These are phyloP conservation scores for Amanita polypyramis DNA, from an alignment of 768 basidiomycete species.

Conservation along the genomic window DNA sequence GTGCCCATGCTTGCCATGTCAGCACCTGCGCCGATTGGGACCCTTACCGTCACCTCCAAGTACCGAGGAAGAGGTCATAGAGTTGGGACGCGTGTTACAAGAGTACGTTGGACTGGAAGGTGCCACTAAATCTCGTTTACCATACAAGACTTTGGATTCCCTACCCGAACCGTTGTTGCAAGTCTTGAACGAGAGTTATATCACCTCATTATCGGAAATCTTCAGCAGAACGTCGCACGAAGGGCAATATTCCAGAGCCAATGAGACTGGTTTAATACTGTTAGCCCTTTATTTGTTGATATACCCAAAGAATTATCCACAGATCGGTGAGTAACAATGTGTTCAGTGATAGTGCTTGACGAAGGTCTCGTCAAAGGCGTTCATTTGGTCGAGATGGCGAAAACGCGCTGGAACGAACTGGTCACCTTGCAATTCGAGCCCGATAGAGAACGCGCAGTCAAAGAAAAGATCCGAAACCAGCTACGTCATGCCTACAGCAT, in stretches of 20 bases:
- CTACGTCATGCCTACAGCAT: constrained; percentile 31
- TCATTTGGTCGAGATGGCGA: constrained; percentile 67
- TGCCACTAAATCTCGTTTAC: constrained; percentile 17
- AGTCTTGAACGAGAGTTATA: constrained; percentile 47
- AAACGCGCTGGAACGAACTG: constrained; percentile 65
- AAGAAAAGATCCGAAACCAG: constrained; percentile 23
- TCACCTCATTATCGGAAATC: constrained; percentile 44
- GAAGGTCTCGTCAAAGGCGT: constrained; percentile 36
- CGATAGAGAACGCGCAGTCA: constrained; percentile 13
- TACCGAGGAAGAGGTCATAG: constrained; percentile 19
- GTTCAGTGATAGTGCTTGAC: background rate
- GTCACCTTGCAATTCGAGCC: constrained; percentile 20
- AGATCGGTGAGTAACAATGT: constrained; percentile 45
- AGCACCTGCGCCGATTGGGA: constrained; percentile 26
- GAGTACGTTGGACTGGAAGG: constrained; percentile 25
- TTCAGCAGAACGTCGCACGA: constrained; percentile 70
- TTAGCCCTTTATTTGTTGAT: constrained; percentile 58
- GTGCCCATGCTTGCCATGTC: constrained; percentile 53
- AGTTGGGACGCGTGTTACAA: constrained; percentile 23
- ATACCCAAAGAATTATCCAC: constrained; percentile 74
- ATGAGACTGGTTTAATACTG: constrained; percentile 43
- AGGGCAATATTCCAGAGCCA: constrained; percentile 40
- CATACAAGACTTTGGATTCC: constrained; percentile 18
- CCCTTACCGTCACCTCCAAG: constrained; percentile 28
- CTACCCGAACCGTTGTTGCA: constrained; percentile 31